phyloP scores from a whole-genome alignment of 192 early-diverging fungal genomes.

The Entomortierella chlamydospora region DNA sequence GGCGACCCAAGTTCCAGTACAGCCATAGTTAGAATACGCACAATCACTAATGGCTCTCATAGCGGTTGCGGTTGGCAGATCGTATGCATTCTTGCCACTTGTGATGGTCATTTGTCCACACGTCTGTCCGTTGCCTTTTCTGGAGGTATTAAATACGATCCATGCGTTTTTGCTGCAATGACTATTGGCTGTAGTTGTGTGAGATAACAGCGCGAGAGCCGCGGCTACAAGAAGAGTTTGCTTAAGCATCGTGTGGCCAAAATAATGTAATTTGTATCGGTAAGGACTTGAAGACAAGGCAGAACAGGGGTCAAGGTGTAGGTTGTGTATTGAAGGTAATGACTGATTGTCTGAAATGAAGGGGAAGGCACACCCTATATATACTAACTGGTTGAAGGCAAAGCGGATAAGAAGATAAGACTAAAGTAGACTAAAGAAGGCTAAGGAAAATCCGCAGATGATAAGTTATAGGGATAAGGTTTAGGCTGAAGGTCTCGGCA shows the following conservation, averaged over 20 bases:
- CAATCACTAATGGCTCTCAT: slow-evolving; percentile 25
- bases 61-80: slow-evolving; percentile 26
- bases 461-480: slow-evolving; percentile 5
- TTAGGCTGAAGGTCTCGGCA: slow-evolving; percentile 13
- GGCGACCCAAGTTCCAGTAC: slow-evolving; percentile 21
- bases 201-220: slow-evolving; percentile 21
- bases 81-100: slow-evolving; percentile 16
- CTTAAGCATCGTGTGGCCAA: slow-evolving; percentile 19
- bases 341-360: slow-evolving; percentile 16
- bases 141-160: slow-evolving; percentile 17
- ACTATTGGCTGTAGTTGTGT: slow-evolving; percentile 16
- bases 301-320: not conserved
- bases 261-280: slow-evolving; percentile 10
- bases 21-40: slow-evolving; percentile 17
- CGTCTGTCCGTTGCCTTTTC: slow-evolving; percentile 28
- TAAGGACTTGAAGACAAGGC: slow-evolving; percentile 16
- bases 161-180: slow-evolving; percentile 29
- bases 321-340: too few relatives aligned
- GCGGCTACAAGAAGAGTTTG: slow-evolving; percentile 29
- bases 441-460: slow-evolving; percentile 6
- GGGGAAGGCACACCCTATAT: slow-evolving; percentile 13
- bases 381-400: slow-evolving; percentile 15
- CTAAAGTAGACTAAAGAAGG: not conserved
- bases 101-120: slow-evolving; percentile 31
- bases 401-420: not conserved